phyloP scores from a whole-genome alignment of 306 rosid genomes.

The Mimosa pudica region DNA sequence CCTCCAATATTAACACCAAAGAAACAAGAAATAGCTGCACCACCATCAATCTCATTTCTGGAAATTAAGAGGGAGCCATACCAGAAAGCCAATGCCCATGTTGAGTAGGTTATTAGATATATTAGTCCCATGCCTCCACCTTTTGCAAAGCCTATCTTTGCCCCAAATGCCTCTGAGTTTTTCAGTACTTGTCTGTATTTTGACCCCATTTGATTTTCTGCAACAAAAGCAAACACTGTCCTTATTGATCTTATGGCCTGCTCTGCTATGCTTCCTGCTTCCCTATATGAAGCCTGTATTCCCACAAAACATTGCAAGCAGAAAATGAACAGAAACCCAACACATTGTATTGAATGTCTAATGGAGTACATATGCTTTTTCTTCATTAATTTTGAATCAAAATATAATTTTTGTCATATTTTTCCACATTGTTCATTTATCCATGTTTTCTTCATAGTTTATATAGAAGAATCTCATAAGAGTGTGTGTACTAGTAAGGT shows the following conservation, averaged over 20 bases:
- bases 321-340: conserved; percentile 29
- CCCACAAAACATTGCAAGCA: conserved; percentile 15
- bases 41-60: conserved; percentile 62
- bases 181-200: conserved; percentile 55
- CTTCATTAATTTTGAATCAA: not conserved
- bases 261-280: conserved; percentile 78
- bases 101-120: conserved; percentile 78
- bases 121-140: conserved; percentile 89
- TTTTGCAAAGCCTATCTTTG: conserved; percentile 76
- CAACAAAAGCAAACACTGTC: conserved; percentile 88
- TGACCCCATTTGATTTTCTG: conserved; percentile 61
- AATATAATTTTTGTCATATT: not conserved
- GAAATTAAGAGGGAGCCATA: conserved; percentile 70
- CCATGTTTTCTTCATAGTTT: not conserved
- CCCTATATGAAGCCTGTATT: conserved; percentile 68
- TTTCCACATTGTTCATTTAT: not conserved
- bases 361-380: not conserved
- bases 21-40: conserved; percentile 89
- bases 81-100: conserved; percentile 97
- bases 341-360: not conserved
- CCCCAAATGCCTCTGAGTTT: conserved; percentile 65
- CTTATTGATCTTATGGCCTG: conserved; percentile 81
- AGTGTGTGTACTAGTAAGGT: not conserved
- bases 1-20: conserved; percentile 90
- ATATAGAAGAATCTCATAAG: not conserved